phyloP scores from a whole-genome alignment of 768 basidiomycete genomes.

The Kockovaella imperatae region DNA sequence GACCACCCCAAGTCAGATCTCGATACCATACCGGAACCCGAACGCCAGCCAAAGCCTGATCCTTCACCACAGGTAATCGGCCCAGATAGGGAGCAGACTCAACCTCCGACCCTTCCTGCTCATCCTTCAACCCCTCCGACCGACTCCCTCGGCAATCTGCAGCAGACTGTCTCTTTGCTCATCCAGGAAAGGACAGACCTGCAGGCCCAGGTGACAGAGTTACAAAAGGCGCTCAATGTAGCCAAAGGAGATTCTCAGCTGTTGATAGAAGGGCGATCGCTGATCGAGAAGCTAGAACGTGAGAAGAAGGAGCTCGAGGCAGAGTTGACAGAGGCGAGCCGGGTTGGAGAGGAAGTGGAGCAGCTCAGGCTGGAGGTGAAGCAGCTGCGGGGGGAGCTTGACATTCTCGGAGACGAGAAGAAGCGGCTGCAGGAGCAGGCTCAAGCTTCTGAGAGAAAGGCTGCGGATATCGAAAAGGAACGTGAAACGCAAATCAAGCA shows the following conservation, averaged over 20 bases:
- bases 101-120: background rate
- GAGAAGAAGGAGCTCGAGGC: constrained; percentile 20
- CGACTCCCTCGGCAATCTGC: constrained; percentile 17
- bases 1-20: no score
- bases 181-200: constrained; percentile 31
- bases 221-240: constrained; percentile 11
- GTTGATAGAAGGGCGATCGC: constrained; percentile 22
- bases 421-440: background rate
- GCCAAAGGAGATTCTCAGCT: constrained; percentile 22
- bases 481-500: background rate
- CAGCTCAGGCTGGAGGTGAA: constrained; percentile 9
- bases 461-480: constrained; percentile 4
- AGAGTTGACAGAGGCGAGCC: constrained; percentile 7
- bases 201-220: constrained; percentile 19
- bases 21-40: no score
- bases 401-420: constrained; percentile 13
- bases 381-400: constrained; percentile 8
- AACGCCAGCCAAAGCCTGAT: background rate
- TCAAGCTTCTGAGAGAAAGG: background rate
- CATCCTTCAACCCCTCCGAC: no score
- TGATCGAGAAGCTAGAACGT: constrained; percentile 27
- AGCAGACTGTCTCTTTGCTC: constrained; percentile 30
- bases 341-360: constrained; percentile 17
- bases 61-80: background rate
- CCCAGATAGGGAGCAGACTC: background rate